These are phyloP conservation scores for Aspergillus fumigatiaffinis DNA, from an alignment of 2,329 filamentous ascomycete genomes.

Conservation along the genomic window DNA sequence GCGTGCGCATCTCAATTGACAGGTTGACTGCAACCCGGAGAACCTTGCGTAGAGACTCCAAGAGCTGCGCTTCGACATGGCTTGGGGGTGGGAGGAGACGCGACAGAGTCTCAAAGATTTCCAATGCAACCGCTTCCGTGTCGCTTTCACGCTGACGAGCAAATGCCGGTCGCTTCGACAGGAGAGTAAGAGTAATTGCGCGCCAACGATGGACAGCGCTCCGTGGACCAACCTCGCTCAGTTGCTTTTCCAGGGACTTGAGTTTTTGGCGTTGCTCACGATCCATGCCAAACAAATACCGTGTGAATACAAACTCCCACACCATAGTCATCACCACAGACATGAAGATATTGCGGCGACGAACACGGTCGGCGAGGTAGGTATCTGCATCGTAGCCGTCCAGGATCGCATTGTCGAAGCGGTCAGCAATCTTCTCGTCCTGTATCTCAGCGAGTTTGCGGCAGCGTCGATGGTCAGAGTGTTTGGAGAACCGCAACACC, in stretches of 20 bases:
- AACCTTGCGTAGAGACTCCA: slow-evolving; percentile 80
- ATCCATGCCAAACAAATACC: slow-evolving; percentile 98
- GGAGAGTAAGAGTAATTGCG: slow-evolving; percentile 85
- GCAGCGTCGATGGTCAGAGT: slow-evolving; percentile 87
- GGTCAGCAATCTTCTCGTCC: slow-evolving; percentile 89
- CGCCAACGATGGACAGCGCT: slow-evolving; percentile 96
- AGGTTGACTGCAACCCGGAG: slow-evolving; percentile 84
- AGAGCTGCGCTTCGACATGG: slow-evolving; percentile 73
- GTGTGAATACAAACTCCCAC: slow-evolving; percentile 97
- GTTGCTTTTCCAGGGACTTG: slow-evolving; percentile 88
- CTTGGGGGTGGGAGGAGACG: slow-evolving; percentile 82
- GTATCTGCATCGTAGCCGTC: slow-evolving; percentile 90
- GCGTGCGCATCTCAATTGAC: slow-evolving; percentile 94
- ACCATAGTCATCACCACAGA: slow-evolving; percentile 99
- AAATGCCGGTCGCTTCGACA: slow-evolving; percentile 78
- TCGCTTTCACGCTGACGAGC: slow-evolving; percentile 78
- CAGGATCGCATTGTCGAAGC: slow-evolving; percentile 88
- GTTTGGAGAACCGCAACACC: slow-evolving; percentile 96
- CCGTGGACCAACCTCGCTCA: slow-evolving; percentile 80
- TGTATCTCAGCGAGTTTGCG: slow-evolving; percentile 78
- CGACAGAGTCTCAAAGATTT: slow-evolving; percentile 78
- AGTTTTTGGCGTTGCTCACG: slow-evolving; percentile 96
- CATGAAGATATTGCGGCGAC: slow-evolving; percentile 93
- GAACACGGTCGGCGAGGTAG: slow-evolving; percentile 82
- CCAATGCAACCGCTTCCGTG: slow-evolving; percentile 91